Evolutionary conservation across 1,284 basidiomycete species (phyloP).

Genomic region (Cryptococcus jaspeensis): DNA sequence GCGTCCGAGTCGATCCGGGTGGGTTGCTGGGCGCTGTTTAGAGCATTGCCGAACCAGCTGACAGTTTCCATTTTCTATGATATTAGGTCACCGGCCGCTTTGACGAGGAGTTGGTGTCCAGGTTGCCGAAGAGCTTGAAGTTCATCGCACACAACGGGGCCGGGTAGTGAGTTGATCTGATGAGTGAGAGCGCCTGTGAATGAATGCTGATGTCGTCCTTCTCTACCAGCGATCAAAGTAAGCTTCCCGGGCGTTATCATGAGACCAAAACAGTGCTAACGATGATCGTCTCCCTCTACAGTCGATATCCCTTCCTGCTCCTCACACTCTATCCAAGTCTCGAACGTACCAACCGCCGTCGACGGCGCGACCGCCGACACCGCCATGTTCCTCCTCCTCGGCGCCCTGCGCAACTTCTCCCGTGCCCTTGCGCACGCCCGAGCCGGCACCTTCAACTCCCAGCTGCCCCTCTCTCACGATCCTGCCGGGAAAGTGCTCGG

Average conservation of each 20-base stretch:
- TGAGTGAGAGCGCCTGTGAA: neutral
- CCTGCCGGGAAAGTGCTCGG: constrained; percentile 72
- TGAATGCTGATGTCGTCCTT: neutral
- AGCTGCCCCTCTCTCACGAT: constrained; percentile 61
- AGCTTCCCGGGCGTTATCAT: neutral
- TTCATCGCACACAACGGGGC: constrained; percentile 31
- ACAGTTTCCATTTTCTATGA: neutral
- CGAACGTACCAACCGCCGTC: constrained; percentile 82
- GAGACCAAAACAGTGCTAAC: neutral
- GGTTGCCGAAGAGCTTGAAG: constrained; percentile 14
- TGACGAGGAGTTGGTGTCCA: constrained; percentile 21
- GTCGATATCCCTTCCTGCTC: constrained; percentile 61
- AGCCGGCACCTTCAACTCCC: constrained; percentile 48
- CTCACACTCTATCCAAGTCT: constrained; percentile 54
- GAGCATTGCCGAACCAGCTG: neutral
- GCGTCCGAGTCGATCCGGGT: constrained; percentile 28
- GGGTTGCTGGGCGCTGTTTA: constrained; percentile 1
- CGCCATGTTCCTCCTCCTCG: constrained; percentile 75
- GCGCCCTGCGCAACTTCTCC: constrained; percentile 71
- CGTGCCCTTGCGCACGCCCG: constrained; percentile 65
- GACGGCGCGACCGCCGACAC: constrained; percentile 87
- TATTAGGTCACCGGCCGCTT: constrained; percentile 25
- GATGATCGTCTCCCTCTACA: neutral
- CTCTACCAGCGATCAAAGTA: constrained; percentile 20
- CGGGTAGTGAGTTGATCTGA: constrained; percentile 17